Percentiles rank a stretch among this genome's conserved stretches.
phyloP scores from a whole-genome alignment of 768 basidiomycete genomes.

The Naganishia antarctica region DNA sequence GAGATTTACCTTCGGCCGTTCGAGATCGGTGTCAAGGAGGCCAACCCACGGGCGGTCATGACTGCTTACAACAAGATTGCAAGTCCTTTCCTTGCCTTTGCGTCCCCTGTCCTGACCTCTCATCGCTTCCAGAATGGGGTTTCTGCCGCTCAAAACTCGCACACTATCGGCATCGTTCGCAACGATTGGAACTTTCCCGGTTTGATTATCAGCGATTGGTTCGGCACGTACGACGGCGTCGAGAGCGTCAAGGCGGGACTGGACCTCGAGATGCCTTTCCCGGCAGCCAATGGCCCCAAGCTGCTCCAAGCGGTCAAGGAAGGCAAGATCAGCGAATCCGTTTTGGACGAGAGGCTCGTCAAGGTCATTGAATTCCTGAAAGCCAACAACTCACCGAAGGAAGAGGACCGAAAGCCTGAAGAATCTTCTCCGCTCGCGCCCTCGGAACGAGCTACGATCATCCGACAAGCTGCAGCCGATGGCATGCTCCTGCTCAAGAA shows the following conservation, averaged over 20 bases:
- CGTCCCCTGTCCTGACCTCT: neutral
- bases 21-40: constrained; percentile 55
- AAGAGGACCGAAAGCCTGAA: neutral
- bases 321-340: constrained; percentile 20
- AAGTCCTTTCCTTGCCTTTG: neutral
- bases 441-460: constrained; percentile 50
- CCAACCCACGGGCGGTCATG: constrained; percentile 35
- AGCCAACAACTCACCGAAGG: constrained; percentile 1
- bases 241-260: constrained; percentile 55
- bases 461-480: constrained; percentile 59
- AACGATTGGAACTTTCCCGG: constrained; percentile 70
- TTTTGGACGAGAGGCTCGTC: constrained; percentile 3
- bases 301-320: constrained; percentile 17
- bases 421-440: constrained; percentile 5
- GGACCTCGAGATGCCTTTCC: constrained; percentile 25
- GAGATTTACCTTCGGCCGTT: constrained; percentile 65
- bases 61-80: constrained; percentile 27
- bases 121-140: constrained; percentile 3
- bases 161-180: constrained; percentile 21
- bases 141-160: constrained; percentile 15
- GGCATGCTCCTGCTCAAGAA: constrained; percentile 68
- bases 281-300: constrained; percentile 21
- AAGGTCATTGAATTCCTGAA: constrained; percentile 22
- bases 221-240: constrained; percentile 62
- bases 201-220: constrained; percentile 79